A percentile compares a stretch with the other conserved stretches of the same genome.
Conservation (phyloP, 257 asterid genomes). For the Nicotiana paniculata region DNA sequence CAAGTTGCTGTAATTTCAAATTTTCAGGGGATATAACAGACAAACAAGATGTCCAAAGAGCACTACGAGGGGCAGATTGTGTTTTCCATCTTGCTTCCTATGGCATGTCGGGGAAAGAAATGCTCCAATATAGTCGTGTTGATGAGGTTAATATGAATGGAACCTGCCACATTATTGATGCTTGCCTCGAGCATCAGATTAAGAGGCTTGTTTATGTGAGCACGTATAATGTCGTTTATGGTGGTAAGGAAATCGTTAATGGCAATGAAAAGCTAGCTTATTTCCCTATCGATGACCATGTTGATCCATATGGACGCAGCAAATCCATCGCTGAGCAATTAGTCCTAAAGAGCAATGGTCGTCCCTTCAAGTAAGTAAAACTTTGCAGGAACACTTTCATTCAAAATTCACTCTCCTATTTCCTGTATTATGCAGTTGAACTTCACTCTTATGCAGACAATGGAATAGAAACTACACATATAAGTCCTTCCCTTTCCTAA, state of each 20-base stretch:
- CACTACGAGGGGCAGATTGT: slow-evolving; percentile 66
- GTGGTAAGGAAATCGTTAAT: slow-evolving; percentile 75
- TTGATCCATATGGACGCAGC: slow-evolving; percentile 84
- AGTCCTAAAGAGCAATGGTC: slow-evolving; percentile 74
- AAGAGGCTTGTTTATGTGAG: slow-evolving; percentile 81
- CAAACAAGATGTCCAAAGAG: slow-evolving; percentile 64
- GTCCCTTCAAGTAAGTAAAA: slow-evolving; percentile 58
- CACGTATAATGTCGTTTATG: slow-evolving; percentile 80
- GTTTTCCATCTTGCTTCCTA: slow-evolving; percentile 95
- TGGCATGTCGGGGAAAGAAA: slow-evolving; percentile 97
- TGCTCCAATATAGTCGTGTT: slow-evolving; percentile 80
- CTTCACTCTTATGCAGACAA: neutral
- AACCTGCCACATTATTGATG: slow-evolving; percentile 70
- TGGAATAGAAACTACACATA: neutral
- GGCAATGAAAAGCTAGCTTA: slow-evolving; percentile 85
- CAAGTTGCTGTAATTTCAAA: neutral
- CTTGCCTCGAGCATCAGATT: slow-evolving; percentile 70
- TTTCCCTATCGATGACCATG: slow-evolving; percentile 80
- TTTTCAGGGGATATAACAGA: slow-evolving; percentile 58
- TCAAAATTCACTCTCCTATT: neutral
- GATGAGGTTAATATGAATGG: slow-evolving; percentile 83
- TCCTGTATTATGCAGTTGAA: neutral
- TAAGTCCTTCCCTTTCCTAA: neutral
- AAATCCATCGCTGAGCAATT: slow-evolving; percentile 90
- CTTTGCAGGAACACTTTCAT: neutral